These are phyloP conservation scores for Schoenoplectus triqueter DNA, from an alignment of 202 grass and related monocot species.

Conservation along the genomic window DNA sequence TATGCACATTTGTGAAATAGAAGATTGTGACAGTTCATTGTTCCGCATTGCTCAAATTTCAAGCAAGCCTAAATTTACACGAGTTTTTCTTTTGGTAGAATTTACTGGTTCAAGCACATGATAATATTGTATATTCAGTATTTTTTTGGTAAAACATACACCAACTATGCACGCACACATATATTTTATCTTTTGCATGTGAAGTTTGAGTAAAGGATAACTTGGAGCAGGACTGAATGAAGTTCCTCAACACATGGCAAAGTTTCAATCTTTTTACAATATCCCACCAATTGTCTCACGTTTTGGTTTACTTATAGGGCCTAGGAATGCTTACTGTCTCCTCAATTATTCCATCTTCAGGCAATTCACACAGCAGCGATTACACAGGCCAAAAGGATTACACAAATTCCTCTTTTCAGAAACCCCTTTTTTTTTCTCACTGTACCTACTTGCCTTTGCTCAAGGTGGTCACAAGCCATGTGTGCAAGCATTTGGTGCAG, in stretches of 20 bases:
- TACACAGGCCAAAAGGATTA: neutral
- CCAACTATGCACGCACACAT: too few relatives aligned
- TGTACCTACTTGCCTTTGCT: conserved; percentile 73
- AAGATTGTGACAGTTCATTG: neutral
- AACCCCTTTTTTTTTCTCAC: conserved; percentile 57
- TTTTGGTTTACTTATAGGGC: conserved; percentile 44
- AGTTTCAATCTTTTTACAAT: too few relatives aligned
- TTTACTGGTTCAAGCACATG: too few relatives aligned
- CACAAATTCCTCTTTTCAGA: conserved; percentile 34
- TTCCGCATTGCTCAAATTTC: neutral
- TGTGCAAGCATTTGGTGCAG: conserved; percentile 74
- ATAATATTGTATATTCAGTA: too few relatives aligned
- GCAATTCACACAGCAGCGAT: conserved; percentile 40
- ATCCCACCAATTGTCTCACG: neutral
- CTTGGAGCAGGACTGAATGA: neutral
- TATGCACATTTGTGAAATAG: neutral
- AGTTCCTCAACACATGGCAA: too few relatives aligned
- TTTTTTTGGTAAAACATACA: too few relatives aligned
- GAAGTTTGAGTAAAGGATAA: neutral
- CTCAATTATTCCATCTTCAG: conserved; percentile 42
- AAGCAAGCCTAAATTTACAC: too few relatives aligned
- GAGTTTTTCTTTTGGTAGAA: too few relatives aligned
- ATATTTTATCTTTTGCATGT: neutral
- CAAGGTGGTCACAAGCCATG: conserved; percentile 80
- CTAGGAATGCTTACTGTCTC: conserved; percentile 66